Evolutionary conservation across 108 stramenopile species (phyloP).

Genomic region (Aurantiochytrium sp.): DNA sequence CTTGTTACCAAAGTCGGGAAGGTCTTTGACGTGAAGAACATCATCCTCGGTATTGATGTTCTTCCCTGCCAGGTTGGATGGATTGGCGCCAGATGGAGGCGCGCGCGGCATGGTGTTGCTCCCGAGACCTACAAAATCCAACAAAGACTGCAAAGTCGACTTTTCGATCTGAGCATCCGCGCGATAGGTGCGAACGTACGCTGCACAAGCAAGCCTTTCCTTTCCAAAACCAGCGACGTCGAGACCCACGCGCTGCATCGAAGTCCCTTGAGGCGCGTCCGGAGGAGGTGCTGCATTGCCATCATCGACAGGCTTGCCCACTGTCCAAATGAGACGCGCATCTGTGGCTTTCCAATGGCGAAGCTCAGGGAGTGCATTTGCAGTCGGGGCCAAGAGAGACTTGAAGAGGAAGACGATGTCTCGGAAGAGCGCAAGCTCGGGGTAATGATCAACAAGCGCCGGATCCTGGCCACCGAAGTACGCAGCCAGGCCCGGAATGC

Average conservation of each 20-base stretch:
- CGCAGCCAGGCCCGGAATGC: neutral
- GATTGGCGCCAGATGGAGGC: constrained; percentile 26
- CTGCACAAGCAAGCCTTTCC: neutral
- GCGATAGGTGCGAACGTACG: neutral
- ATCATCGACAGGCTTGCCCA: neutral
- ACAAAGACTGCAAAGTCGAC: neutral
- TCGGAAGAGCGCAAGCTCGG: constrained; percentile 92
- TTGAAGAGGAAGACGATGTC: constrained; percentile 97
- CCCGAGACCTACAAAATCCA: neutral
- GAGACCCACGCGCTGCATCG: neutral
- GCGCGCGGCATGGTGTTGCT: neutral
- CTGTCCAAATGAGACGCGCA: constrained; percentile 37
- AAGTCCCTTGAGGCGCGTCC: neutral
- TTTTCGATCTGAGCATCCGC: neutral
- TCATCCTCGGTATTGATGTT: constrained; percentile 76
- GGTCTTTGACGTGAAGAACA: constrained; percentile 73
- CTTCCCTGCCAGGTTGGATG: constrained; percentile 20
- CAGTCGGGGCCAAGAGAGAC: constrained; percentile 50
- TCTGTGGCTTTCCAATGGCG: constrained; percentile 31
- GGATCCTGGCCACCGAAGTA: neutral
- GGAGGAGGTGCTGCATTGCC: neutral
- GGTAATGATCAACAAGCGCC: constrained; percentile 81
- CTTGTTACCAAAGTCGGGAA: constrained; percentile 82
- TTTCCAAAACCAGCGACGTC: constrained; percentile 6
- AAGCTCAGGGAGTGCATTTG: constrained; percentile 40